phyloP scores from a whole-genome alignment of 257 asterid genomes.

The Salvia miltiorrhiza region DNA sequence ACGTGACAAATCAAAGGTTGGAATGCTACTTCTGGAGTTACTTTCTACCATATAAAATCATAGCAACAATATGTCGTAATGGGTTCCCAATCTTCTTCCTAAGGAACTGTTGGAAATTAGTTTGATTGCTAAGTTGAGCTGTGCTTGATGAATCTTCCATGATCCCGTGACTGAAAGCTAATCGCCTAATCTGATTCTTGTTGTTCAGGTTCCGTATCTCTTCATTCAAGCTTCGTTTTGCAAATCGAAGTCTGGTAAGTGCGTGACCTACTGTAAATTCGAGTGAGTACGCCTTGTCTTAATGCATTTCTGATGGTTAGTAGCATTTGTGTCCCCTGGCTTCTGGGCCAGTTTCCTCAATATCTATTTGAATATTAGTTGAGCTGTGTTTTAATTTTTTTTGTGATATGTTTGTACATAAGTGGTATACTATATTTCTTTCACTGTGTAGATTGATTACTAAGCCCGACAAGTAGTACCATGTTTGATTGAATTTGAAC shows the following conservation, averaged over 20 bases:
- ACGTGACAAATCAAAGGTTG: slow-evolving; percentile 17
- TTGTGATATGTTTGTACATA: not conserved
- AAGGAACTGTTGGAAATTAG: slow-evolving; percentile 19
- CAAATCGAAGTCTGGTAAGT: not conserved
- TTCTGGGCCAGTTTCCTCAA: not conserved
- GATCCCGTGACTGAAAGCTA: not conserved
- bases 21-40: slow-evolving; percentile 13
- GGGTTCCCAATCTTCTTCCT: not conserved
- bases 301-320: not conserved
- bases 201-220: not conserved
- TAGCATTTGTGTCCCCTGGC: not conserved
- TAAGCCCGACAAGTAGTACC: not conserved
- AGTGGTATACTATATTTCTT: not conserved
- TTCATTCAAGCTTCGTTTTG: not conserved
- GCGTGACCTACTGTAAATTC: not conserved
- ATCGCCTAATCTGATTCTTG: slow-evolving; percentile 4
- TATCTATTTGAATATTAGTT: not conserved
- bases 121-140: not conserved
- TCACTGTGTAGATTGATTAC: not conserved
- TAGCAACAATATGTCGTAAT: not conserved
- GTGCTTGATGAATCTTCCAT: not conserved
- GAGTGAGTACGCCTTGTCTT: not conserved
- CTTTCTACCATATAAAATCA: not conserved
- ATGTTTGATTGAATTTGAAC: not conserved
- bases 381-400: not conserved